Evolutionary conservation across 2,329 filamentous ascomycete genomes (phyloP).

Genomic region (Rutstroemia sp.): DNA sequence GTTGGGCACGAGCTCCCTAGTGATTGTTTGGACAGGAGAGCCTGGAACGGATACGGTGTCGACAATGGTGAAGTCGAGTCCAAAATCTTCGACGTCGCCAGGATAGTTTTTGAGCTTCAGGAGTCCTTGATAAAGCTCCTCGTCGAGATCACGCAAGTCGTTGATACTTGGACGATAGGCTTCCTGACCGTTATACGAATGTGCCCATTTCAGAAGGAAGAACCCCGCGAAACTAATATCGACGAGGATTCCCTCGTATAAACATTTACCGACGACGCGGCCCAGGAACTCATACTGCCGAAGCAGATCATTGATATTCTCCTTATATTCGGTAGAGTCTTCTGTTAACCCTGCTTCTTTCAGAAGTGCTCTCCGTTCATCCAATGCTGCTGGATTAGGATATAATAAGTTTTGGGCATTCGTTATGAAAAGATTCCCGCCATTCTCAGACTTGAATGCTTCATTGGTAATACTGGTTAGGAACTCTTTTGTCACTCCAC

Average conservation of each 20-base stretch:
- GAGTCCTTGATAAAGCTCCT: constrained; percentile 83
- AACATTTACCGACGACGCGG: constrained; percentile 87
- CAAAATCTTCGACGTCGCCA: constrained; percentile 72
- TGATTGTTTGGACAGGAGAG: constrained; percentile 52
- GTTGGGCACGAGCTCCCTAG: constrained; percentile 66
- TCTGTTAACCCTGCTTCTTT: constrained; percentile 44
- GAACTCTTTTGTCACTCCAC: constrained; percentile 96
- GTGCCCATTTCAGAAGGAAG: constrained; percentile 91
- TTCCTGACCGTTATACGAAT: constrained; percentile 60
- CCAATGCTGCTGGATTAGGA: constrained; percentile 73
- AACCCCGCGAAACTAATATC: constrained; percentile 92
- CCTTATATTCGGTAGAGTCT: constrained; percentile 47
- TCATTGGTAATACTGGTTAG: constrained; percentile 81
- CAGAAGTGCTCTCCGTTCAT: constrained; percentile 57
- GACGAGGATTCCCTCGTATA: constrained; percentile 94
- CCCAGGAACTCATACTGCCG: constrained; percentile 85
- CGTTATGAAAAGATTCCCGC: constrained; percentile 64
- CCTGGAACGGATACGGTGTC: constrained; percentile 54
- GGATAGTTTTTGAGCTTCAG: constrained; percentile 75
- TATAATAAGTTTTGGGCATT: constrained; percentile 84
- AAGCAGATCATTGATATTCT: constrained; percentile 52
- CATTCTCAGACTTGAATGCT: constrained; percentile 56
- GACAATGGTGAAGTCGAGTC: constrained; percentile 82
- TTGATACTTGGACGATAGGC: constrained; percentile 89
- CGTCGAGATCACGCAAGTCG: constrained; percentile 86